Evolutionary conservation across 306 rosid genomes (phyloP).

Genomic region (Prunus padus): DNA sequence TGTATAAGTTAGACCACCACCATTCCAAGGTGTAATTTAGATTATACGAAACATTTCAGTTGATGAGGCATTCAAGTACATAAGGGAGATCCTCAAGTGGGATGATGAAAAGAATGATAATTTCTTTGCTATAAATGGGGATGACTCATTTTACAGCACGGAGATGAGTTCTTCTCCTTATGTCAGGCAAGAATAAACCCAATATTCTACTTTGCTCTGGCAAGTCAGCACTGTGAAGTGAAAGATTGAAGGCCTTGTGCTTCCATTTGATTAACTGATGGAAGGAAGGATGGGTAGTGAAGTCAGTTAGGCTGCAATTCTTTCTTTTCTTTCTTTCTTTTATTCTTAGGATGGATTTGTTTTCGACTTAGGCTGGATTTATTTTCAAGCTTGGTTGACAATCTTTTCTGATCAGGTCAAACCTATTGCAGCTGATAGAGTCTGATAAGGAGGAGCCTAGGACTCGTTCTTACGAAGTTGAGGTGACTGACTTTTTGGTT

Average conservation of each 20-base stretch:
- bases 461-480: constrained; percentile 10
- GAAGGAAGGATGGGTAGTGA: not conserved
- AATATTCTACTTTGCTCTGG: constrained; percentile 12
- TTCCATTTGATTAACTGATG: not conserved
- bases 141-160: constrained; percentile 77
- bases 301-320: not conserved
- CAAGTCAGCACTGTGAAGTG: constrained; percentile 14
- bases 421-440: not conserved
- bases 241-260: constrained; percentile 12
- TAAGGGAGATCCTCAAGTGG: constrained; percentile 82
- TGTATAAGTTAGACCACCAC: not conserved
- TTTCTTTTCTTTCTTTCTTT: not conserved
- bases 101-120: constrained; percentile 74
- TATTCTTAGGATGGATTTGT: too few relatives aligned
- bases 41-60: constrained; percentile 35
- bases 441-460: not conserved
- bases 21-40: not conserved
- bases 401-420: constrained; percentile 1
- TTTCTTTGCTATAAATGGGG: constrained; percentile 45
- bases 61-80: constrained; percentile 71
- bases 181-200: constrained; percentile 53
- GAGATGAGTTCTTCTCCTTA: constrained; percentile 65
- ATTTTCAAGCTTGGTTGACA: constrained; percentile 2
- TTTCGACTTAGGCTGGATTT: not conserved
- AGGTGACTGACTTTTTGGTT: not conserved